phyloP scores from a whole-genome alignment of 176 grass and related monocot genomes.

The Lolium rigidum region DNA sequence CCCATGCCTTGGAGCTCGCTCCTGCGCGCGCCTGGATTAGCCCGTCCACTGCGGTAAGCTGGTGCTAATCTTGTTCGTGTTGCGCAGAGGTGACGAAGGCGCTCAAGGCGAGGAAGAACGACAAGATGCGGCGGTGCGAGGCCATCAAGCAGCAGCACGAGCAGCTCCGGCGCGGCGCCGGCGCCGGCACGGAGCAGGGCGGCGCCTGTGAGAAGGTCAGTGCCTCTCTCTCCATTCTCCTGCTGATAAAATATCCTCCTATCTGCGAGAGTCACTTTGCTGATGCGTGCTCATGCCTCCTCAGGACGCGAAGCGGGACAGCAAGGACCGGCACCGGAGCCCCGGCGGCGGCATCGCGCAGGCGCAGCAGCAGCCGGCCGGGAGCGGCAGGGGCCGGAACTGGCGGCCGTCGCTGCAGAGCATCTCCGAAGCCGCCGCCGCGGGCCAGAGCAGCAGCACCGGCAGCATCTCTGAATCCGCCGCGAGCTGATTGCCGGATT shows the following conservation, averaged over 20 bases:
- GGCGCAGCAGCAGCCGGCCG: neutral
- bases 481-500: constrained; percentile 31
- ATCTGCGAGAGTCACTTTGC: neutral
- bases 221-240: constrained; percentile 4
- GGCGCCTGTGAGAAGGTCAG: constrained; percentile 32
- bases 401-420: constrained; percentile 93
- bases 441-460: constrained; percentile 49
- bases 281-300: neutral
- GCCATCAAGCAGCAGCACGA: constrained; percentile 66
- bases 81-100: constrained; percentile 89
- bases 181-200: constrained; percentile 13
- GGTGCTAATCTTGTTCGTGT: neutral
- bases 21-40: neutral
- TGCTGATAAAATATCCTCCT: neutral
- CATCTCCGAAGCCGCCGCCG: constrained; percentile 63
- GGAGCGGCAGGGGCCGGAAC: constrained; percentile 51
- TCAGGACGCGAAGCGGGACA: constrained; percentile 62
- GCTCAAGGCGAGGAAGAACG: constrained; percentile 73
- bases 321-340: constrained; percentile 66
- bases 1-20: neutral
- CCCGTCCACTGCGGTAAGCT: neutral
- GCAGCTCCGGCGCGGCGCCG: constrained; percentile 47
- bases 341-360: constrained; percentile 3
- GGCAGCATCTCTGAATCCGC: constrained; percentile 50
- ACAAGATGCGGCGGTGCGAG: constrained; percentile 89